phyloP scores from a whole-genome alignment of 176 grass and related monocot species.

The Melocanna baccifera region DNA sequence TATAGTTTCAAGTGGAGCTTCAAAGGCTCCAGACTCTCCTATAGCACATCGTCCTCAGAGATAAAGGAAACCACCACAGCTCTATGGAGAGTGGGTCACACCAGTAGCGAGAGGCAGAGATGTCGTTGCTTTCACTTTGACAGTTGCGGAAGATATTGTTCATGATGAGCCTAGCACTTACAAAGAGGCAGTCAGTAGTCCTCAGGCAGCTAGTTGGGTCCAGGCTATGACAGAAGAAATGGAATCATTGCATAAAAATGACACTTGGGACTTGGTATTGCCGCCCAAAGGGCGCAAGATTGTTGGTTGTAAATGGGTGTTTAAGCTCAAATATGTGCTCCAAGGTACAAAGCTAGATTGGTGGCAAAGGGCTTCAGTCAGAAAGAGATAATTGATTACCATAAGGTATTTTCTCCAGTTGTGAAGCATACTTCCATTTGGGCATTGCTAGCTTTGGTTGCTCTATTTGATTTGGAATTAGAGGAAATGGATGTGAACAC shows the following conservation, averaged over 20 bases:
- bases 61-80: not conserved
- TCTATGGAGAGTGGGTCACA: not conserved
- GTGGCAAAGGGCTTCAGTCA: not conserved
- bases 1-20: not conserved
- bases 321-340: not conserved
- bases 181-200: not conserved
- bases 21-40: not conserved
- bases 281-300: not conserved
- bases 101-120: no score
- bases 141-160: not conserved
- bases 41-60: not conserved
- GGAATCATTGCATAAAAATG: slow-evolving; percentile 11
- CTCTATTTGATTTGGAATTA: no score
- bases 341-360: slow-evolving; percentile 8
- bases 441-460: no score
- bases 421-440: no score
- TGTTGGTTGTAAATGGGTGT: slow-evolving; percentile 20
- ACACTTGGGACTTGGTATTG: not conserved
- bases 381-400: not conserved
- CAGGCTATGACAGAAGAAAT: slow-evolving; percentile 11
- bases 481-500: no score
- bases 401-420: not conserved
- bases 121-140: not conserved
- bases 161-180: not conserved
- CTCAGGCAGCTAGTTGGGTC: not conserved